Evolutionary conservation across 176 grass and related monocot species (phyloP).

Genomic region (Raddia distichophylla): DNA sequence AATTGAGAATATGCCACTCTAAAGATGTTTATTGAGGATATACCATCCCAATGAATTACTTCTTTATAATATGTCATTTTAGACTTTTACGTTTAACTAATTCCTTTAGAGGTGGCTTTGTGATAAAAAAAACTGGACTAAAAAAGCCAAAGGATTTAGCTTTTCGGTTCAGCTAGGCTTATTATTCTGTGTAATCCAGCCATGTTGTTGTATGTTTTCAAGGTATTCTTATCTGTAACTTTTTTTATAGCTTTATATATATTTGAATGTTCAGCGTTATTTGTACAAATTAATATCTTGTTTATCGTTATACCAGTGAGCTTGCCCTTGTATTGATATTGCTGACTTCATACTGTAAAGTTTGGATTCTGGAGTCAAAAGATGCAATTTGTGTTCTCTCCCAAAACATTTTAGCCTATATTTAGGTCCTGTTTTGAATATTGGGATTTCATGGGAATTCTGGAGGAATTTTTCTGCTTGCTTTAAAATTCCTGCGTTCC

Average conservation of each 20-base stretch:
- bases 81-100: too few relatives aligned
- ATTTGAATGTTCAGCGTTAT: not conserved
- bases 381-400: slow-evolving; percentile 8
- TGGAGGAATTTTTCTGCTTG: not conserved
- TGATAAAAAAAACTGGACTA: too few relatives aligned
- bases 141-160: too few relatives aligned
- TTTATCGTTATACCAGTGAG: not conserved
- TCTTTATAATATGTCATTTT: too few relatives aligned
- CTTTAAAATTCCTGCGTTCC: slow-evolving; percentile 11
- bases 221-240: too few relatives aligned
- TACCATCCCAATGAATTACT: too few relatives aligned
- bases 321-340: slow-evolving; percentile 16
- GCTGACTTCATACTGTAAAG: not conserved
- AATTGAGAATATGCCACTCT: too few relatives aligned
- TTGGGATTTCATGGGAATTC: not conserved
- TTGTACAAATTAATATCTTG: not conserved
- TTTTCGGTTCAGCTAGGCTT: not conserved
- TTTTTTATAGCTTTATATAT: too few relatives aligned
- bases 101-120: too few relatives aligned
- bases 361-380: not conserved
- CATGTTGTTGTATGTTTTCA: not conserved
- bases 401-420: not conserved
- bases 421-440: not conserved
- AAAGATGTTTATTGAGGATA: too few relatives aligned
- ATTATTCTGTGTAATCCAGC: not conserved